These are phyloP conservation scores for Lipomyces yamadae DNA, from an alignment of 805 yeast species.

Conservation along the genomic window DNA sequence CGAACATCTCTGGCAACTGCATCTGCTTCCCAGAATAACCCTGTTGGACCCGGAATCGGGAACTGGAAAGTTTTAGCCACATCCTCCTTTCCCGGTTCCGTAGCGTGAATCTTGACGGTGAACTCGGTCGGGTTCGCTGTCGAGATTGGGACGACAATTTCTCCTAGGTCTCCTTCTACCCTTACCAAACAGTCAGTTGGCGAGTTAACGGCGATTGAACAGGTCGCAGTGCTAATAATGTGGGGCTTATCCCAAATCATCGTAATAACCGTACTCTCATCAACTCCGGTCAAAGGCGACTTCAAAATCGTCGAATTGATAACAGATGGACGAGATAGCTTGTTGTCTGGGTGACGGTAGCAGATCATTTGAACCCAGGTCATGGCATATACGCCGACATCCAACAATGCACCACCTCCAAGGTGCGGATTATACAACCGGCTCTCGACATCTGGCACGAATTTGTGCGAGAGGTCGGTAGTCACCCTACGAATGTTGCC, in stretches of 20 bases:
- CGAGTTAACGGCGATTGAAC: slow-evolving; percentile 3
- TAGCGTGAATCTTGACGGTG: slow-evolving; percentile 3
- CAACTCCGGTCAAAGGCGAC: slow-evolving; percentile 22
- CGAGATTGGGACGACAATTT: slow-evolving; percentile 22
- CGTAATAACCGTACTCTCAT: slow-evolving; percentile 19
- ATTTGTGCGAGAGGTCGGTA: slow-evolving; percentile 11
- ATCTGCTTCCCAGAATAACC: slow-evolving; percentile 62
- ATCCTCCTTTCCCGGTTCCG: slow-evolving; percentile 8
- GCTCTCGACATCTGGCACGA: slow-evolving; percentile 41
- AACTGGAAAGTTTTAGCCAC: slow-evolving; percentile 6
- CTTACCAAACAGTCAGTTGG: slow-evolving; percentile 13
- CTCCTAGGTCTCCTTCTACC: slow-evolving; percentile 29
- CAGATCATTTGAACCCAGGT: slow-evolving; percentile 46
- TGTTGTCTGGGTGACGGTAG: slow-evolving; percentile 27
- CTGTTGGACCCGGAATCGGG: slow-evolving; percentile 44
- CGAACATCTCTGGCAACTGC: slow-evolving; percentile 55
- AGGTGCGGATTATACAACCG: slow-evolving; percentile 53
- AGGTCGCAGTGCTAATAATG: slow-evolving; percentile 16
- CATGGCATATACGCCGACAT: slow-evolving; percentile 59
- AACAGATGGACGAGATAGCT: slow-evolving; percentile 16
- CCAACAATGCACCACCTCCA: slow-evolving; percentile 63
- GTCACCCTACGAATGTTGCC: slow-evolving; percentile 55
- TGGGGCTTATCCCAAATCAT: slow-evolving; percentile 22
- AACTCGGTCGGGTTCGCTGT: slow-evolving; percentile 24
- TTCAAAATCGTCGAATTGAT: slow-evolving; percentile 13